phyloP scores from a whole-genome alignment of 768 basidiomycete genomes.

The Termitomyces sp. region DNA sequence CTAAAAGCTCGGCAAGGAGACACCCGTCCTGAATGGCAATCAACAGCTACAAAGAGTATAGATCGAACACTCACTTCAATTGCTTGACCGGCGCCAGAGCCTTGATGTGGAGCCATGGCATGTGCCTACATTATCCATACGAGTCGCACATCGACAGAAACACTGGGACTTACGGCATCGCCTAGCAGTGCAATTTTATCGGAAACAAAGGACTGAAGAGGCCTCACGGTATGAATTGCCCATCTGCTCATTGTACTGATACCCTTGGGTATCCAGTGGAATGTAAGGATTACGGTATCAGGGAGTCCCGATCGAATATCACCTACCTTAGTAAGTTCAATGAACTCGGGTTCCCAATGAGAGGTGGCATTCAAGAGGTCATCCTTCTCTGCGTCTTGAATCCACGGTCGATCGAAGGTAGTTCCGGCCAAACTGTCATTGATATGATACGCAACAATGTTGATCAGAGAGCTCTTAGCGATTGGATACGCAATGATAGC shows the following conservation, averaged over 20 bases:
- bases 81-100: constrained; percentile 45
- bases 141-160: neutral
- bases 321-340: constrained; percentile 22
- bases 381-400: constrained; percentile 16
- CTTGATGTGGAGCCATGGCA: constrained; percentile 41
- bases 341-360: constrained; percentile 32
- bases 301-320: too few relatives aligned
- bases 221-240: constrained; percentile 36
- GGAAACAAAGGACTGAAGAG: constrained; percentile 31
- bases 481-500: constrained; percentile 35
- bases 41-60: neutral
- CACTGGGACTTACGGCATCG: constrained; percentile 32
- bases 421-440: constrained; percentile 24
- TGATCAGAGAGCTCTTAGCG: constrained; percentile 28
- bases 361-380: constrained; percentile 25
- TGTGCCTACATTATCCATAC: constrained; percentile 24
- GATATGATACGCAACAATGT: constrained; percentile 25
- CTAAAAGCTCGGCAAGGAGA: constrained; percentile 25
- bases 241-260: constrained; percentile 25
- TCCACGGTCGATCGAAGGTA: constrained; percentile 25
- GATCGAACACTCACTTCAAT: constrained; percentile 26
- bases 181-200: constrained; percentile 40
- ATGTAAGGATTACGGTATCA: neutral
- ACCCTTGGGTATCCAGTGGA: neutral
- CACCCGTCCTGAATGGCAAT: constrained; percentile 29